Evolutionary conservation across 169 alveolate genomes (phyloP).

Genomic region (Plasmodium gallinaceum): DNA sequence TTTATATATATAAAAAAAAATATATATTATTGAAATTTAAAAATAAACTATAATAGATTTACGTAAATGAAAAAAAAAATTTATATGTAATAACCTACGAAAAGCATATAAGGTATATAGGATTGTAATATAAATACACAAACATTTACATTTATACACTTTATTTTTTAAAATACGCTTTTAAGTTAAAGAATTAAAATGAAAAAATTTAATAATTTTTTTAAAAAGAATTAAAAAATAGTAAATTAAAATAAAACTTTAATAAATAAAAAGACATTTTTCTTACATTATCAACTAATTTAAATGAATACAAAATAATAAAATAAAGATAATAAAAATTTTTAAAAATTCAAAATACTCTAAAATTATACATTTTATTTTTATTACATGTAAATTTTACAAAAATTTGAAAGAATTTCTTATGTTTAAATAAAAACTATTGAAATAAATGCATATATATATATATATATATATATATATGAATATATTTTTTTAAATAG

Average conservation of each 20-base stretch:
- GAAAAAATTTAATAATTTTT: slow-evolving; percentile 5
- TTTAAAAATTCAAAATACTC: slow-evolving; percentile 18
- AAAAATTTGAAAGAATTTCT: slow-evolving; percentile 4
- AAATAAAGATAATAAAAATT: slow-evolving; percentile 8
- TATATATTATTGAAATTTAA: neutral
- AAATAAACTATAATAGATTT: neutral
- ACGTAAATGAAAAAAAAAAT: neutral
- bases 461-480: slow-evolving; percentile 28
- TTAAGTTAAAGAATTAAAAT: neutral
- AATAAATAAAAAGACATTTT: slow-evolving; percentile 19
- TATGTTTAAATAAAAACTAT: neutral
- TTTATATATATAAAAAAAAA: neutral
- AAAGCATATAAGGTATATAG: neutral
- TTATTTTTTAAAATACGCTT: neutral
- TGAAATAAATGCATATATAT: slow-evolving; percentile 13
- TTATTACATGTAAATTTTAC: slow-evolving; percentile 2
- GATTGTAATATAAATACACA: neutral
- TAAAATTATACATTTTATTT: slow-evolving; percentile 4
- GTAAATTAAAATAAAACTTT: slow-evolving; percentile 13
- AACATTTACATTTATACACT: neutral
- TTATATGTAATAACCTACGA: neutral
- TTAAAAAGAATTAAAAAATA: slow-evolving; percentile 11
- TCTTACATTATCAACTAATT: slow-evolving; percentile 17
- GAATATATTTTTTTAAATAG: slow-evolving; percentile 4
- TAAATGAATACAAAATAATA: slow-evolving; percentile 6